These are phyloP conservation scores for Apophysomyces variabilis DNA, from an alignment of 371 early-diverging fungal genomes.

Conservation along the genomic window DNA sequence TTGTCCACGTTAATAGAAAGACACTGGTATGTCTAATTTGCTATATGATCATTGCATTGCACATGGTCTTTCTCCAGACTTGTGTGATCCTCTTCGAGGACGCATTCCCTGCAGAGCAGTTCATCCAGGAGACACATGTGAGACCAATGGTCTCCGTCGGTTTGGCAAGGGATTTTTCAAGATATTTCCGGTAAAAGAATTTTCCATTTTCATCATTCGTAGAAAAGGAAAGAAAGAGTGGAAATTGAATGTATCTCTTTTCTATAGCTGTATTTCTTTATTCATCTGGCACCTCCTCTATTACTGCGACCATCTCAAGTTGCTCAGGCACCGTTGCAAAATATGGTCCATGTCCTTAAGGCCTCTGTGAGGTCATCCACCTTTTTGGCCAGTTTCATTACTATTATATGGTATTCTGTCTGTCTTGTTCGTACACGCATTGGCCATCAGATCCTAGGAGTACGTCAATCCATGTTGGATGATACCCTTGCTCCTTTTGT, in stretches of 20 bases:
- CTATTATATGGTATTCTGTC: conserved; percentile 63
- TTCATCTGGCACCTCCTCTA: conserved; percentile 62
- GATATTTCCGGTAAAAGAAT: conserved; percentile 40
- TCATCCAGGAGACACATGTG: conserved; percentile 52
- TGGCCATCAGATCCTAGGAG: conserved; percentile 45
- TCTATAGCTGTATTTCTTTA: conserved; percentile 60
- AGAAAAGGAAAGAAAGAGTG: no score
- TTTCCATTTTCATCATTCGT: no score
- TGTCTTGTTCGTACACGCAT: conserved; percentile 60
- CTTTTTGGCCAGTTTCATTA: conserved; percentile 65
- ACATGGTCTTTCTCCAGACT: conserved; percentile 41
- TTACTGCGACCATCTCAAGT: conserved; percentile 54
- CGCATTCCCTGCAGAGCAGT: conserved; percentile 49
- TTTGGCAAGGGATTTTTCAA: conserved; percentile 52
- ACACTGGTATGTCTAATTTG: conserved; percentile 35
- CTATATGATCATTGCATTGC: conserved; percentile 42
- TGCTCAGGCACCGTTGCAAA: conserved; percentile 33
- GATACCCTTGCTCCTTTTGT: conserved; percentile 55
- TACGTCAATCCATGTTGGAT: conserved; percentile 43
- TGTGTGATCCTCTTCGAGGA: conserved; percentile 44
- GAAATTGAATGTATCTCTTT: not conserved
- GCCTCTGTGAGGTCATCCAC: conserved; percentile 61
- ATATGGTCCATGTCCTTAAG: conserved; percentile 46
- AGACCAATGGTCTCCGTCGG: conserved; percentile 39
- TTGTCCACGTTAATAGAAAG: conserved; percentile 27